Conservation (phyloP, 495 filamentous ascomycete species). For the Penicillium longicatenatum region DNA sequence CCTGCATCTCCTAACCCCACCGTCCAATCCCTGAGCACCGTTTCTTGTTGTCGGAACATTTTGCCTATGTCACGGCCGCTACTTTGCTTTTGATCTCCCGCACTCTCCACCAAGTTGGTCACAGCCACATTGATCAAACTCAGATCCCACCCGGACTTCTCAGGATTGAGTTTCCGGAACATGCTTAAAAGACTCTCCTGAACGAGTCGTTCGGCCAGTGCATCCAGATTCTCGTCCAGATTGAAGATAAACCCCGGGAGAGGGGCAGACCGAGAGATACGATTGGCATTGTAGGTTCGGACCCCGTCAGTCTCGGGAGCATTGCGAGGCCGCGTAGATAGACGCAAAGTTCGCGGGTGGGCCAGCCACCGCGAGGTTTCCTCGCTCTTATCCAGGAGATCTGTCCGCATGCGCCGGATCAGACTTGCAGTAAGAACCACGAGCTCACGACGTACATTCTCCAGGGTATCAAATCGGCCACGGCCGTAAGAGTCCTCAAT, state of each 20-base stretch:
- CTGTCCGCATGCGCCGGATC: slow-evolving; percentile 73
- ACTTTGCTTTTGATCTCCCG: slow-evolving; percentile 50
- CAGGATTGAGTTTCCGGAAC: slow-evolving; percentile 73
- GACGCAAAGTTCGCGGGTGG: slow-evolving; percentile 68
- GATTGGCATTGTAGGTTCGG: slow-evolving; percentile 51
- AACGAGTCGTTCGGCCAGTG: slow-evolving; percentile 68
- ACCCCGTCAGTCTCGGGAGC: slow-evolving; percentile 54
- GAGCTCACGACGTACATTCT: slow-evolving; percentile 66
- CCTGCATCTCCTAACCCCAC: background rate
- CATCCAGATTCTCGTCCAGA: slow-evolving; percentile 56
- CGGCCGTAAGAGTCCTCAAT: slow-evolving; percentile 88
- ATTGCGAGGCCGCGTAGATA: slow-evolving; percentile 72
- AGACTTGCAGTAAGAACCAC: slow-evolving; percentile 64
- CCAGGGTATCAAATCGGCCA: slow-evolving; percentile 60
- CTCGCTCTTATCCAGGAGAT: slow-evolving; percentile 62
- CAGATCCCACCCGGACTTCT: slow-evolving; percentile 71
- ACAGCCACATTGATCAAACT: slow-evolving; percentile 85
- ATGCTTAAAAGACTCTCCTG: slow-evolving; percentile 64
- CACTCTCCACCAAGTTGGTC: slow-evolving; percentile 75
- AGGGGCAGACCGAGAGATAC: slow-evolving; percentile 68
- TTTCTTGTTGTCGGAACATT: slow-evolving; percentile 72
- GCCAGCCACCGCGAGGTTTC: slow-evolving; percentile 61
- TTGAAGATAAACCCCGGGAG: slow-evolving; percentile 71
- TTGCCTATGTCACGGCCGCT: slow-evolving; percentile 60
- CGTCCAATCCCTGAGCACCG: slow-evolving; percentile 63